phyloP scores from a whole-genome alignment of 2,329 filamentous ascomycete genomes.

The Aureobasidium sp. region DNA sequence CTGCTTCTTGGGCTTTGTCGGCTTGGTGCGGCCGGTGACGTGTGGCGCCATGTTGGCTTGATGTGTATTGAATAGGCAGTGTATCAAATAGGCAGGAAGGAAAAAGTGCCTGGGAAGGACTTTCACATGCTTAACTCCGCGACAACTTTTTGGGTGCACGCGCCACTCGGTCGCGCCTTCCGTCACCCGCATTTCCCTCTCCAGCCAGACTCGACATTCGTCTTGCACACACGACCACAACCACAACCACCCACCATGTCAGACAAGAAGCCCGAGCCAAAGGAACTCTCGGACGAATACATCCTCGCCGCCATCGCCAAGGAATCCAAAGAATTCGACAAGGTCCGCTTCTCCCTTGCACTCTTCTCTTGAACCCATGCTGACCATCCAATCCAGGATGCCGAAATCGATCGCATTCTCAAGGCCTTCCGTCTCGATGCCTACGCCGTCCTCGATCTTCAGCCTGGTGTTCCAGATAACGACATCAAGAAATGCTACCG shows the following conservation, averaged over 20 bases:
- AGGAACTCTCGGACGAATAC: conserved; percentile 50
- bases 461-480: conserved; percentile 88
- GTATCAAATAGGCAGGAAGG: not conserved
- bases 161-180: not conserved
- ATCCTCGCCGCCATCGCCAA: conserved; percentile 74
- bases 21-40: conserved; percentile 34
- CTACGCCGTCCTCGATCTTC: conserved; percentile 91
- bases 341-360: conserved; percentile 45
- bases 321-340: conserved; percentile 85
- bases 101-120: not conserved
- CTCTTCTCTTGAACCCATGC: not conserved
- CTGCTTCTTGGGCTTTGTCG: conserved; percentile 52
- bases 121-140: conserved; percentile 13
- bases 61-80: not conserved
- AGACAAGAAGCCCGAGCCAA: conserved; percentile 37
- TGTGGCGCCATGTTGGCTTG: conserved; percentile 12
- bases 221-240: not conserved
- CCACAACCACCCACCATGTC: conserved; percentile 33
- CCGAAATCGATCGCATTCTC: conserved; percentile 90
- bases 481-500: conserved; percentile 94
- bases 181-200: not conserved
- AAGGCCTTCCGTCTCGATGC: conserved; percentile 78
- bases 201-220: not conserved
- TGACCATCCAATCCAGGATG: conserved; percentile 54
- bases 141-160: conserved; percentile 12